Base-by-base conservation (phyloP, 164 flowering plant species). In the Santalum album region DNA sequence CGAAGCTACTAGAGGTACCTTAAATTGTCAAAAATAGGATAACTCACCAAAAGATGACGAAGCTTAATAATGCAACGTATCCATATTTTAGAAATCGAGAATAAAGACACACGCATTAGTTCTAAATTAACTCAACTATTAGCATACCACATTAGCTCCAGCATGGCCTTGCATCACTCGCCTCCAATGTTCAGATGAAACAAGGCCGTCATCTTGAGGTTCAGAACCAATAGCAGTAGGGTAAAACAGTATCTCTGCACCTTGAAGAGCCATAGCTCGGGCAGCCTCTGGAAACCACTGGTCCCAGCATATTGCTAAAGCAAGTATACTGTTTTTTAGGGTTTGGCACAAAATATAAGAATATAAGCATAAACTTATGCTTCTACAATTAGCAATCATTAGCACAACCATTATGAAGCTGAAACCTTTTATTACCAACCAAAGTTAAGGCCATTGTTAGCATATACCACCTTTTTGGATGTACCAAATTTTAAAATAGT, bases 281-380 rank as follows among this genome's bases (percentile, higher is more conserved):
- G 97, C 96, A 34, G 92, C 94, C 77, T 90, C 99, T 25, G 99
- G 99, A 70, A 94, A 90, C 97, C 97, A 90, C 75, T 94, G 99
- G 72, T 94, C 99, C 99, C 99, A 90, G 71, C 99, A 94, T 49
- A 94, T 94, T 40, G 90, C 99, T 94, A 67, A 52, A 67, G 17
- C 53, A 58, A 60, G 53, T 55, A 46, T 24, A 20, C 6, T 55
- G 6, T 19, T 26, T 42, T 24, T n/a, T n/a, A n/a, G n/a, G n/a
- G n/a, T n/a, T n/a, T n/a, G n/a, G n/a, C 6, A 16, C 45, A 42
- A 42, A 42, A 17, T 16, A 9, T 1, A 42, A 18, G 2, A n/a
- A 18, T 1, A 42, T 4, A 42, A 9, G n/a, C 19, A 42, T 16
- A 42, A 4, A 42, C 19, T 42, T 2, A 1, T 42, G 20, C 20